Evolutionary conservation across 805 yeast genomes (phyloP), one percentile per base, ranked within the genome.

Genomic region (Lachancea cidri): DNA sequence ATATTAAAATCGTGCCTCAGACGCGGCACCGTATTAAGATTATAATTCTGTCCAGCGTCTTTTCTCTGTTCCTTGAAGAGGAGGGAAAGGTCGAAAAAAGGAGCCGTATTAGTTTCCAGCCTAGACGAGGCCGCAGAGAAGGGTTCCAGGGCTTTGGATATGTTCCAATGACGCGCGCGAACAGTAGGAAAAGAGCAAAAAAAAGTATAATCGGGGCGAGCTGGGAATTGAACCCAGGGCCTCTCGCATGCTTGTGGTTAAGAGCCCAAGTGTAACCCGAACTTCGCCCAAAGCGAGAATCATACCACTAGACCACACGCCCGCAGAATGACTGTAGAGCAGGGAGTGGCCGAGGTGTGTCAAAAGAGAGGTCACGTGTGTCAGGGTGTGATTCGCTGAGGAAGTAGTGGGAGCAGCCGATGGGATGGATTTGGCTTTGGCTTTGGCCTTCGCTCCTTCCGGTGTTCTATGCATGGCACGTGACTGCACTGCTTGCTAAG

Each of bases 211-310:
- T 34, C 42, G 59, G 61, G 61, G 59, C 60, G 56, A 49, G 53
- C 74, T 67, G 75, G 75, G 75, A 70, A 70, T 70, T 70, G 74
- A 70, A 70, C 75, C 75, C 75, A 66, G 75, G 75, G 73, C 75
- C 73, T 69, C 74, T 69, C 74, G 71, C 73, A 71, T 51, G 55
- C 53, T 51, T 51, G 45, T 36, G 38, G 31, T 29, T 39, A n/a
- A 36, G 33, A 31, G 18, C 2, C 14, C 29, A 22, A 35, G 38
- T 35, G 29, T 22, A 19, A 25, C 32, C 27, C 44, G 41, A 44
- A 35, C 47, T 48, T 50, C 54, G 52, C 74, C 74, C 74, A 69
- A 70, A 70, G 74, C 74, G 72, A 70, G 74, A 70, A 70, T 70
- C 75, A 70, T 70, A 70, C 75, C 74, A 70, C 74, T 70, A 70